These are phyloP conservation scores for Esteya vermicola DNA, from an alignment of 2,329 filamentous ascomycete genomes.

Conservation along the genomic window DNA sequence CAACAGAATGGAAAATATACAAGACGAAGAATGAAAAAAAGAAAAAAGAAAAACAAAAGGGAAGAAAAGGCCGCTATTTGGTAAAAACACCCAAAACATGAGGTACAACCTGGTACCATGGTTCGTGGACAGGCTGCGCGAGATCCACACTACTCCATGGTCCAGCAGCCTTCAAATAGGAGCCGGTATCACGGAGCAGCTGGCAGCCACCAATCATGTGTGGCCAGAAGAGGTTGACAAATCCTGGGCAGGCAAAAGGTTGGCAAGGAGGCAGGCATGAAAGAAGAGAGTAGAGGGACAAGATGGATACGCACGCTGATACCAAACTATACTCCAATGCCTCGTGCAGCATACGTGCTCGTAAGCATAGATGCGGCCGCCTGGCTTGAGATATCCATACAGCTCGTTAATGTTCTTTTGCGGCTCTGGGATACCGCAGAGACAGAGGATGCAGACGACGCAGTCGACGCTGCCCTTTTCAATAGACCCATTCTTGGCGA, in stretches of 20 bases:
- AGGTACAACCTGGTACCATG: slow-evolving; percentile 28
- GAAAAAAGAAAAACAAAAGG: too few relatives aligned
- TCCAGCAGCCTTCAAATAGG: slow-evolving; percentile 31
- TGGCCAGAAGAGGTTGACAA: slow-evolving; percentile 39
- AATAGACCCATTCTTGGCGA: slow-evolving; percentile 28
- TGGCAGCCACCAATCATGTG: slow-evolving; percentile 35
- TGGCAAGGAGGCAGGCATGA: not conserved
- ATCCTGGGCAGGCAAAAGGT: slow-evolving; percentile 19
- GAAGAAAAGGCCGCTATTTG: too few relatives aligned
- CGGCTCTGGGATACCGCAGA: slow-evolving; percentile 50
- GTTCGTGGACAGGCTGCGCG: slow-evolving; percentile 22
- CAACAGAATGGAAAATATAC: not conserved
- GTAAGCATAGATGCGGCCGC: slow-evolving; percentile 48
- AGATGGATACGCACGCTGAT: slow-evolving; percentile 43
- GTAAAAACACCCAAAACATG: slow-evolving; percentile 38
- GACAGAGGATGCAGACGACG: slow-evolving; percentile 45
- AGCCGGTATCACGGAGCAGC: slow-evolving; percentile 32
- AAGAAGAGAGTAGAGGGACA: not conserved
- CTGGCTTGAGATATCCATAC: slow-evolving; percentile 43
- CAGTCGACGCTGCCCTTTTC: slow-evolving; percentile 38
- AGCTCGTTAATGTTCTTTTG: slow-evolving; percentile 38
- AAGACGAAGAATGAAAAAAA: too few relatives aligned
- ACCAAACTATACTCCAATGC: slow-evolving; percentile 25
- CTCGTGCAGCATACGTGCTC: slow-evolving; percentile 39
- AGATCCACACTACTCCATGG: slow-evolving; percentile 36